A percentile compares a stretch with the other conserved stretches of the same genome.
Evolutionary conservation across 2,329 filamentous ascomycete species (phyloP).

Genomic region (Capronia americana): DNA sequence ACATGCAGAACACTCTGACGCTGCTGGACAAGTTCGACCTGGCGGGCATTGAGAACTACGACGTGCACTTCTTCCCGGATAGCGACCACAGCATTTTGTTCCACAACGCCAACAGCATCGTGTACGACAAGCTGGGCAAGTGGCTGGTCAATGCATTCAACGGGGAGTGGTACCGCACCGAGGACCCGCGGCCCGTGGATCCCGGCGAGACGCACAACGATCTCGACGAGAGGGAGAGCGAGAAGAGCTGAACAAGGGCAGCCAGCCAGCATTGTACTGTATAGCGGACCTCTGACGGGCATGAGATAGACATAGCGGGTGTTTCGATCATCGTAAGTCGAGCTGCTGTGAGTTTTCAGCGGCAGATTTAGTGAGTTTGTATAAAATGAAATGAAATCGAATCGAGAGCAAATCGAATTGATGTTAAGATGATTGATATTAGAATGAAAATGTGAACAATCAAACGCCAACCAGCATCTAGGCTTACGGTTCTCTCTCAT

Average conservation of each 20-base stretch:
- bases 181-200: constrained; percentile 33
- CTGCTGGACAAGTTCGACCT: constrained; percentile 87
- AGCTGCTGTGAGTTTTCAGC: no score
- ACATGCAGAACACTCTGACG: constrained; percentile 90
- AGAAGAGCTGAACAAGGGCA: background rate
- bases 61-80: constrained; percentile 95
- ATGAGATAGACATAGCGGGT: background rate
- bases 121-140: constrained; percentile 86
- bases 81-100: constrained; percentile 95
- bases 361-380: no score
- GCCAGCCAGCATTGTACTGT: background rate
- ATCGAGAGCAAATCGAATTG: no score
- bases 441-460: no score
- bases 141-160: constrained; percentile 99
- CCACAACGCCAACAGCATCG: constrained; percentile 87
- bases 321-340: no score
- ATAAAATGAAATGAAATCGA: no score
- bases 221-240: background rate
- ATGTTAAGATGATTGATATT: no score
- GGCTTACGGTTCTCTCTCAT: no score
- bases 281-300: background rate
- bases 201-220: background rate
- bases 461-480: no score
- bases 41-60: constrained; percentile 85
- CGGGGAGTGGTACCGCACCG: constrained; percentile 78